Evolutionary conservation across 2,329 filamentous ascomycete genomes (phyloP).

Genomic region (Penicillium palitans): DNA sequence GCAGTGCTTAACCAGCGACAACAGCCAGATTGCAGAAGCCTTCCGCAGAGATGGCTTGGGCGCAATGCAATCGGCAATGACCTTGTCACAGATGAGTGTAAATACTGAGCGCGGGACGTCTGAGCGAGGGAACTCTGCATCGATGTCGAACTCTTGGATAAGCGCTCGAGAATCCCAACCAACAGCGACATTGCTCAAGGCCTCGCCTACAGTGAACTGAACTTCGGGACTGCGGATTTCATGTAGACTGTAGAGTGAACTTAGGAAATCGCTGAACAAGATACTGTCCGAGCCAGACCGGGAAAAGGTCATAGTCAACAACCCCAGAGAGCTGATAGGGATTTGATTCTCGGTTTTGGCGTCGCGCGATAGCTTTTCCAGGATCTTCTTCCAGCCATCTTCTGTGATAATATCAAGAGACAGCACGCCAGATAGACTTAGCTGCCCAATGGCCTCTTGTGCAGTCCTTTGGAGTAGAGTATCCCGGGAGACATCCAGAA

Average conservation of each 20-base stretch:
- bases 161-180: conserved; percentile 84
- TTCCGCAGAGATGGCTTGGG: conserved; percentile 89
- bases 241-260: conserved; percentile 72
- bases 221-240: conserved; percentile 83
- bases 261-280: conserved; percentile 55
- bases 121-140: conserved; percentile 51
- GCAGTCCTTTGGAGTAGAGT: conserved; percentile 58
- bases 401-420: conserved; percentile 32
- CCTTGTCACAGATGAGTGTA: conserved; percentile 64
- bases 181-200: conserved; percentile 72
- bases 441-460: conserved; percentile 60
- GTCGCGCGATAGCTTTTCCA: conserved; percentile 63
- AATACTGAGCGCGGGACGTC: conserved; percentile 45
- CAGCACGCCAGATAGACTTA: conserved; percentile 60
- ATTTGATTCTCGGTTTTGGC: conserved; percentile 80
- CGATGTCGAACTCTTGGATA: conserved; percentile 72
- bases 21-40: conserved; percentile 91
- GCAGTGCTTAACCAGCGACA: conserved; percentile 87
- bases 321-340: conserved; percentile 77
- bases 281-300: conserved; percentile 35
- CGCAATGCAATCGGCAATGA: conserved; percentile 74
- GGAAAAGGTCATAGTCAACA: conserved; percentile 62
- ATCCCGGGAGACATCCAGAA: conserved; percentile 58
- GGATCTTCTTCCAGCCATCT: conserved; percentile 48
- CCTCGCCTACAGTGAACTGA: conserved; percentile 88